Evolutionary conservation across 345 rosid species (phyloP).

Genomic region (Luvunga scandens): DNA sequence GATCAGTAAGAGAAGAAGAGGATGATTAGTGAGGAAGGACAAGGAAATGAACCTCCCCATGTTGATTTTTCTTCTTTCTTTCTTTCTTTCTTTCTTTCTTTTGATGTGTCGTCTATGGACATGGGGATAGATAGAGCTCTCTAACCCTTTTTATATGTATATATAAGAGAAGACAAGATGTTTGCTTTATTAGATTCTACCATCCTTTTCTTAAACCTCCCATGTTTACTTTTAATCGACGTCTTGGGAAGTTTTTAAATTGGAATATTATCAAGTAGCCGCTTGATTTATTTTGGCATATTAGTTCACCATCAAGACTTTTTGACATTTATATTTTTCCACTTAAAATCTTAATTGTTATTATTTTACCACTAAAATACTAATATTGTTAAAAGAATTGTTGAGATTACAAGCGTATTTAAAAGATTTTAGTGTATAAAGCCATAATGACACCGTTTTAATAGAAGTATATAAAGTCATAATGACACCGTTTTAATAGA

Average conservation of each 20-base stretch:
- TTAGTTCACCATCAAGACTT: too few species aligned
- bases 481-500: too few species aligned
- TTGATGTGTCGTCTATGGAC: neutral
- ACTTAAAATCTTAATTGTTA: too few species aligned
- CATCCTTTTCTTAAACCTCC: neutral
- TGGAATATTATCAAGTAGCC: neutral
- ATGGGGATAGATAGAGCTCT: neutral
- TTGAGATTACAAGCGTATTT: too few species aligned
- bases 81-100: neutral
- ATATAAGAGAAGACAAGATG: neutral
- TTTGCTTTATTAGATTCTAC: too few species aligned
- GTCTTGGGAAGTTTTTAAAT: neutral
- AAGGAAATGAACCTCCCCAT: conserved; percentile 4
- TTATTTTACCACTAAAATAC: too few species aligned
- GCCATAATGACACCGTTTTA: fast-evolving
- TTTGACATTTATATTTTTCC: too few species aligned
- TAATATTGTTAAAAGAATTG: too few species aligned
- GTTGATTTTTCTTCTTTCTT: neutral
- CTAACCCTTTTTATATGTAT: neutral
- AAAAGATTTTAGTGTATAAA: too few species aligned
- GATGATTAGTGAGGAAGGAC: neutral
- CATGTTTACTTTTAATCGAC: neutral
- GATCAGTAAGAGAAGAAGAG: conserved; percentile 24
- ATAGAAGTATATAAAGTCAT: too few species aligned
- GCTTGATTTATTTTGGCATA: too few species aligned